Evolutionary conservation across 192 early-diverging fungal species (phyloP).

Genomic region (Lobosporangium transversale): DNA sequence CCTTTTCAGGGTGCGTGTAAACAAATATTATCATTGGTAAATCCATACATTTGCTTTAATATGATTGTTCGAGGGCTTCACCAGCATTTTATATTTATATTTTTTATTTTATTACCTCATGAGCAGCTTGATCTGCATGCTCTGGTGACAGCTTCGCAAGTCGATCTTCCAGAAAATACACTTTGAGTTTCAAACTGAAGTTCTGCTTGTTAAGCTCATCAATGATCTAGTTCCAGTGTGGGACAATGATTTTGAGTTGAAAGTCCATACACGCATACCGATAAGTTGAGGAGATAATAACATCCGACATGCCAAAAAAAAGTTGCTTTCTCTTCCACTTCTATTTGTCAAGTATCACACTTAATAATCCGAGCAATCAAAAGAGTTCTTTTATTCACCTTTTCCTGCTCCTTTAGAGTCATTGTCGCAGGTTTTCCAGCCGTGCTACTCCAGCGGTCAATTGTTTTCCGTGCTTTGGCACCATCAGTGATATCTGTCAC

Average conservation of each 20-base stretch:
- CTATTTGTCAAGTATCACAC: no score
- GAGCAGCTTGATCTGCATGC: conserved; percentile 59
- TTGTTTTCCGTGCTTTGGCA: conserved; percentile 14
- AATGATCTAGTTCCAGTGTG: conserved; percentile 51
- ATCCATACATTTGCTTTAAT: no score
- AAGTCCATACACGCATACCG: no score
- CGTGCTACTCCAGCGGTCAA: conserved; percentile 30
- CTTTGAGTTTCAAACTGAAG: conserved; percentile 63
- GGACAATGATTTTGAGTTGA: no score
- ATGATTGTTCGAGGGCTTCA: no score
- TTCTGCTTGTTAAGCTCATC: conserved; percentile 66
- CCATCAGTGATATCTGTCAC: conserved; percentile 15
- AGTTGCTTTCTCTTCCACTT: neutral
- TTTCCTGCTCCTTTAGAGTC: conserved; percentile 65
- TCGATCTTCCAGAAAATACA: conserved; percentile 64
- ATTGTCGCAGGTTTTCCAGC: conserved; percentile 44
- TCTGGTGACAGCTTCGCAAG: conserved; percentile 63
- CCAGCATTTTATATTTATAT: no score
- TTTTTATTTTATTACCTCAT: conserved; percentile 55
- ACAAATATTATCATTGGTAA: no score
- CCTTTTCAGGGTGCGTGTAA: no score
- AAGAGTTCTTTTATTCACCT: conserved; percentile 18
- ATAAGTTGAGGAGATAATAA: no score
- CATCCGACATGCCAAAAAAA: no score
- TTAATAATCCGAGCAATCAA: no score